Conservation (phyloP, 2,329 filamentous ascomycete genomes). For the Myriosclerotinia curreyana region DNA sequence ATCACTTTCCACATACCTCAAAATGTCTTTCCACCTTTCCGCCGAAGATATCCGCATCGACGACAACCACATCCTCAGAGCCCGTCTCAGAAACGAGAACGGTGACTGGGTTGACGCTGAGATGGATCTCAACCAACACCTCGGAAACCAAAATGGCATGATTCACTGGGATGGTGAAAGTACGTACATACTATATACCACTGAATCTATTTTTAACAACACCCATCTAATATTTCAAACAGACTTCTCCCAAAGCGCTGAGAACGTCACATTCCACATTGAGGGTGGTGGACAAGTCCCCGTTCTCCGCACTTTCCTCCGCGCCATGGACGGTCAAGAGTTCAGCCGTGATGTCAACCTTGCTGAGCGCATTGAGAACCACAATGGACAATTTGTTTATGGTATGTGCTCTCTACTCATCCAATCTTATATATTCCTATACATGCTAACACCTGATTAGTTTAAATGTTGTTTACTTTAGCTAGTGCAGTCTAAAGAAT, state of each 20-base stretch:
- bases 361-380: constrained; percentile 44
- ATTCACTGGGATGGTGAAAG: constrained; percentile 41
- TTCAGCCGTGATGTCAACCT: constrained; percentile 44
- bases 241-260: constrained; percentile 41
- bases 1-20: constrained; percentile 42
- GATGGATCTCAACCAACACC: constrained; percentile 55
- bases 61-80: constrained; percentile 52
- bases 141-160: constrained; percentile 52
- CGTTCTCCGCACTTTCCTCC: constrained; percentile 43
- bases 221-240: constrained; percentile 12
- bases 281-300: constrained; percentile 44
- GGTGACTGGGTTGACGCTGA: constrained; percentile 46
- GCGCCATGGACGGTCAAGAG: constrained; percentile 39
- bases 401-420: constrained; percentile 31
- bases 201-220: too few species aligned
- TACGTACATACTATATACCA: neutral
- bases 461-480: constrained; percentile 19
- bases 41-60: constrained; percentile 49
- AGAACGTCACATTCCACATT: constrained; percentile 41
- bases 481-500: constrained; percentile 19
- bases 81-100: constrained; percentile 44
- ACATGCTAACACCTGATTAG: neutral
- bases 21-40: constrained; percentile 51
- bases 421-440: neutral
- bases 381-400: constrained; percentile 43